Conservation (phyloP, 129 eudicot species). For the Calendula officinalis region DNA sequence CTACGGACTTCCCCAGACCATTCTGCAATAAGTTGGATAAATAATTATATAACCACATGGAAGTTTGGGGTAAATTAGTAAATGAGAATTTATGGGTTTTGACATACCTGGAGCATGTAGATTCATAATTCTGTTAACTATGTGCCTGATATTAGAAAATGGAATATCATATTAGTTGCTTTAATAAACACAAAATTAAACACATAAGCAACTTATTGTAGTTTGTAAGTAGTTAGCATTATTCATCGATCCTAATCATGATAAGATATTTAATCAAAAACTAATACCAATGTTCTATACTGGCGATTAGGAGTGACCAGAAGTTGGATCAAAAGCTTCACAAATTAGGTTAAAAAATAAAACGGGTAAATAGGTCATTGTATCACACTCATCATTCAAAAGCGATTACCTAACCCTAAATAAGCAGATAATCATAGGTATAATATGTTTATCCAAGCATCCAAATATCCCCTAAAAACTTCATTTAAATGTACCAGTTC, state of each 20-base stretch:
- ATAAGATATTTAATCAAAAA: no score
- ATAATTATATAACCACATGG: neutral
- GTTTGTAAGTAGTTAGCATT: no score
- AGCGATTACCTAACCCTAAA: neutral
- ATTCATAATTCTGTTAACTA: slow-evolving; percentile 74
- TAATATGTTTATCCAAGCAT: no score
- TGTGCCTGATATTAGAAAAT: slow-evolving; percentile 44
- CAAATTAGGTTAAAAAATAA: neutral
- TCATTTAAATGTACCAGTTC: neutral
- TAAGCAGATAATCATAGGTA: neutral
- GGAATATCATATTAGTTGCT: slow-evolving; percentile 8
- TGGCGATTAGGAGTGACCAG: neutral
- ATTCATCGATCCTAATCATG: no score
- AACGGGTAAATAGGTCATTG: neutral
- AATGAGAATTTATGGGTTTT: neutral
- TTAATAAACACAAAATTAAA: neutral
- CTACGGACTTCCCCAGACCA: slow-evolving; percentile 86
- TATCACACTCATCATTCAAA: neutral
- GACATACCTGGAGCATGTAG: slow-evolving; percentile 73
- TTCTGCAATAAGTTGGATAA: slow-evolving; percentile 37
- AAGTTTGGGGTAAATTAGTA: neutral
- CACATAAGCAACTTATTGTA: neutral
- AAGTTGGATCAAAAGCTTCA: neutral
- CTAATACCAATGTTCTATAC: no score
- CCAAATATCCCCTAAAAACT: neutral